phyloP scores from a whole-genome alignment of 116 monocot species.

The Cymodocea nodosa region DNA sequence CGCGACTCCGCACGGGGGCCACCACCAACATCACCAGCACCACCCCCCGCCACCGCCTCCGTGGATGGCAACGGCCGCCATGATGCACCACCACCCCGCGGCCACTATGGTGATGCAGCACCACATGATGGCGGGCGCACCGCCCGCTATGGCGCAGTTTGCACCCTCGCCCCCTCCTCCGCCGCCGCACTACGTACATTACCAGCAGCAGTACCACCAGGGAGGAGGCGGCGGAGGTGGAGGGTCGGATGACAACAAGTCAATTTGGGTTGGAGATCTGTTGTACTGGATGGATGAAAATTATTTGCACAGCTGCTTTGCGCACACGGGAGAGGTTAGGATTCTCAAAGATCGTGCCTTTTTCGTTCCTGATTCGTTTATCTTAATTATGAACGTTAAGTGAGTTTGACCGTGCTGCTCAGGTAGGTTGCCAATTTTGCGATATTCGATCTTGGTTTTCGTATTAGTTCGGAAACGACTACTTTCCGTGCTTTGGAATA shows the following conservation, averaged over 20 bases:
- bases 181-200: constrained; percentile 36
- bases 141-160: background rate
- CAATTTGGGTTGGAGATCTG: constrained; percentile 86
- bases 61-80: background rate
- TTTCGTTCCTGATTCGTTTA: background rate
- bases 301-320: constrained; percentile 68
- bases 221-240: constrained; percentile 10
- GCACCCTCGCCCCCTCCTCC: background rate
- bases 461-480: too few relatives aligned
- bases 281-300: constrained; percentile 86
- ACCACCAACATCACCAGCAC: constrained; percentile 1
- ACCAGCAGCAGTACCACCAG: constrained; percentile 20
- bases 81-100: constrained; percentile 21
- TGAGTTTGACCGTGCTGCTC: background rate
- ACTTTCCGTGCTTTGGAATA: too few relatives aligned
- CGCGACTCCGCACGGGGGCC: background rate
- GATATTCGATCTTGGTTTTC: background rate
- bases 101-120: constrained; percentile 21
- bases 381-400: background rate
- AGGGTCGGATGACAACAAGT: constrained; percentile 50
- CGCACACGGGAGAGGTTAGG: constrained; percentile 61
- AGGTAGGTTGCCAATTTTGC: background rate
- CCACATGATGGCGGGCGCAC: constrained; percentile 31
- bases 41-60: constrained; percentile 5
- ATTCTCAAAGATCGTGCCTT: background rate